Percentiles rank a stretch among this genome's conserved stretches.
Evolutionary conservation across 2,329 filamentous ascomycete species (phyloP).

Genomic region (Aspergillus pseudoterreus): DNA sequence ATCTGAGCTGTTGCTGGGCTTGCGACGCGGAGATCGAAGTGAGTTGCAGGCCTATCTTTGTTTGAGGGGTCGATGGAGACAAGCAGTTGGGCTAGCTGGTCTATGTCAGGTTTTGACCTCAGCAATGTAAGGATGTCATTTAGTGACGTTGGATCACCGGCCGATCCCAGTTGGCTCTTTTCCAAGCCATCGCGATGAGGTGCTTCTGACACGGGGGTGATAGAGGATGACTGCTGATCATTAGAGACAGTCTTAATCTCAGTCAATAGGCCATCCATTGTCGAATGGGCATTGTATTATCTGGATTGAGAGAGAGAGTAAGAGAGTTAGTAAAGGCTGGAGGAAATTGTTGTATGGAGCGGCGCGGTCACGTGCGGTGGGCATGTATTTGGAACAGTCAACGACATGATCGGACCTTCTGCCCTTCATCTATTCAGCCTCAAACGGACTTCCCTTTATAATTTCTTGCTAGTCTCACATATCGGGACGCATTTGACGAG

Average conservation of each 20-base stretch:
- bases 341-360: conserved; percentile 19
- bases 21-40: conserved; percentile 59
- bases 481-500: too few species aligned
- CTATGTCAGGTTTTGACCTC: conserved; percentile 36
- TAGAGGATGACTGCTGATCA: conserved; percentile 11
- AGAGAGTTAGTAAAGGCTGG: conserved; percentile 9
- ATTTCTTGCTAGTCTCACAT: too few species aligned
- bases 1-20: conserved; percentile 70
- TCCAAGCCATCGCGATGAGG: conserved; percentile 4
- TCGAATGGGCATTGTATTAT: conserved; percentile 3
- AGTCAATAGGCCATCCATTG: conserved; percentile 37
- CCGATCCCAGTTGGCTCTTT: conserved; percentile 10
- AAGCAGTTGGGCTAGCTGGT: conserved; percentile 29
- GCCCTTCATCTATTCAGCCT: too few species aligned
- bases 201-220: conserved; percentile 16
- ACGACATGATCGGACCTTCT: not conserved
- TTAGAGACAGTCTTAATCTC: conserved; percentile 36
- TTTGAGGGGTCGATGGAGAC: conserved; percentile 33
- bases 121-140: conserved; percentile 35
- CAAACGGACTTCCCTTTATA: too few species aligned
- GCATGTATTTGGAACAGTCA: conserved; percentile 12
- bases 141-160: conserved; percentile 22
- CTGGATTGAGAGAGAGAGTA: conserved; percentile 5
- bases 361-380: conserved; percentile 25
- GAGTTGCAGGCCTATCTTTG: conserved; percentile 15